phyloP scores from a whole-genome alignment of 2,329 filamentous ascomycete species.

The Diaporthe sp. region DNA sequence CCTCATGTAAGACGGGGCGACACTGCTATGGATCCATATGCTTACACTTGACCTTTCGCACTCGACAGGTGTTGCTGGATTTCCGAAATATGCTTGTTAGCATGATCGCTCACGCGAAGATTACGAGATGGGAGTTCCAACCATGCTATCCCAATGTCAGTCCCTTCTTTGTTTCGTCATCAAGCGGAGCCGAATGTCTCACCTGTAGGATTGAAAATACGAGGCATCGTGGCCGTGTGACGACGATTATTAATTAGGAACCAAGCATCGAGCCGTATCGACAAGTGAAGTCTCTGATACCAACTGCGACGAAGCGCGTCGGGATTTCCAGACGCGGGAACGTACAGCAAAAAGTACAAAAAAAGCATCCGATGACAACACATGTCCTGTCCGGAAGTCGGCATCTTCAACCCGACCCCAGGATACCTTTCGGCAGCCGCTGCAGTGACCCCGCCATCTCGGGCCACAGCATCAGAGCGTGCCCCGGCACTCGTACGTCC shows the following conservation, averaged over 20 bases:
- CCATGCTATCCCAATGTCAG: neutral
- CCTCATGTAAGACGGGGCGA: neutral
- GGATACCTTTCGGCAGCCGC: neutral
- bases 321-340: too few species aligned
- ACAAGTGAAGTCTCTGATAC: neutral
- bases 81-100: neutral
- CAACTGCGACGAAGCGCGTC: neutral
- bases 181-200: neutral
- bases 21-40: neutral
- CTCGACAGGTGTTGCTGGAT: slow-evolving; percentile 5
- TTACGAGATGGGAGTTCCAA: neutral
- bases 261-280: neutral
- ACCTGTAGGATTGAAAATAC: slow-evolving; percentile 16
- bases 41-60: slow-evolving; percentile 22
- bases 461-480: too few species aligned
- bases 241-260: neutral
- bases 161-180: neutral
- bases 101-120: neutral
- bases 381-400: neutral
- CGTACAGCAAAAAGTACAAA: neutral
- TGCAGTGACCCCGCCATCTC: neutral
- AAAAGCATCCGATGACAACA: neutral
- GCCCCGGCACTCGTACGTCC: neutral
- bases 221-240: neutral
- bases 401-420: neutral